A percentile compares a stretch with the other conserved stretches of the same genome.
These are phyloP conservation scores for Colletotrichum echinochloae DNA, from an alignment of 2,329 filamentous ascomycete genomes.

Conservation along the genomic window DNA sequence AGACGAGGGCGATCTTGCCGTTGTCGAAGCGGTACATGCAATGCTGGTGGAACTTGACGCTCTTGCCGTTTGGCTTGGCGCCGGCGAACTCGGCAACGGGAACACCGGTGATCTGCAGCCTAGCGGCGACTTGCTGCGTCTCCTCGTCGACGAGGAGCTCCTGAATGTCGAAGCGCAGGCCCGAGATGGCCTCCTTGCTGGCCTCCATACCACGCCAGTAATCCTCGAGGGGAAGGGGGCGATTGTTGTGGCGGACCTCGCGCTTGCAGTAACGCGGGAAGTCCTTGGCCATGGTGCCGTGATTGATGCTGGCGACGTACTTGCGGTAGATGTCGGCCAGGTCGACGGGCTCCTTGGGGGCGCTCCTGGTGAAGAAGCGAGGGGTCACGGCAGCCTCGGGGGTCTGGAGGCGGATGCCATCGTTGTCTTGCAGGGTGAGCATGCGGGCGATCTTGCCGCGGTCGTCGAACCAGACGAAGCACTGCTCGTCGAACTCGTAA, in stretches of 20 bases:
- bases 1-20: constrained; percentile 50
- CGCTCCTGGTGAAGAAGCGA: constrained; percentile 20
- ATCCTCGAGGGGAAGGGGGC: constrained; percentile 41
- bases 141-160: constrained; percentile 48
- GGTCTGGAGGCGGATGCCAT: constrained; percentile 27
- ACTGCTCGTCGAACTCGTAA: constrained; percentile 36
- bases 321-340: constrained; percentile 42
- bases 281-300: constrained; percentile 43
- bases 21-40: constrained; percentile 50
- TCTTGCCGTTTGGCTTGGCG: constrained; percentile 46
- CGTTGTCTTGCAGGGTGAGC: constrained; percentile 37
- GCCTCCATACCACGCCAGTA: constrained; percentile 48
- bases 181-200: constrained; percentile 46
- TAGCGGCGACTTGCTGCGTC: constrained; percentile 48
- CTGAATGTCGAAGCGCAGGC: constrained; percentile 45
- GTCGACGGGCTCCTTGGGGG: constrained; percentile 22
- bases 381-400: constrained; percentile 27
- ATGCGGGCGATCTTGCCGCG: constrained; percentile 33
- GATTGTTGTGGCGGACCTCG: constrained; percentile 48
- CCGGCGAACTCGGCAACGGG: constrained; percentile 46
- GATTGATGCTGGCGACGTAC: constrained; percentile 51
- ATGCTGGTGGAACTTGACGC: constrained; percentile 49
- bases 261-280: constrained; percentile 47
- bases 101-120: constrained; percentile 48
- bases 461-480: constrained; percentile 37